Conservation (phyloP, 2,329 filamentous ascomycete species). For the Mycogone perniciosa region DNA sequence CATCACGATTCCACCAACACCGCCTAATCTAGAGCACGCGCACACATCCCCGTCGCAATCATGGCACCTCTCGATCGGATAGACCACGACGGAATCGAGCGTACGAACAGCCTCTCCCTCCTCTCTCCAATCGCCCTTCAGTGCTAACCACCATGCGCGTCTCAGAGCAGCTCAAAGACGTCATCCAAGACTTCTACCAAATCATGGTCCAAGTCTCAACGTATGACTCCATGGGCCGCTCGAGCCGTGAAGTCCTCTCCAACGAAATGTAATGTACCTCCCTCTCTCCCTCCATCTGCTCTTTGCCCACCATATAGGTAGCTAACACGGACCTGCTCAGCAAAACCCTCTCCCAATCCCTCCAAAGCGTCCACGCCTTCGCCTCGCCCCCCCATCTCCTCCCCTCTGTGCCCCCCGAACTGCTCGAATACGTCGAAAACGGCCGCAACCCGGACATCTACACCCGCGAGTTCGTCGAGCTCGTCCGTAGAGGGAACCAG, state of each 20-base stretch:
- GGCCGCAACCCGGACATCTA: slow-evolving; percentile 70
- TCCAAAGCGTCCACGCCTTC: slow-evolving; percentile 34
- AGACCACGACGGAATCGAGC: slow-evolving; percentile 35
- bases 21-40: neutral
- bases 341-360: slow-evolving; percentile 34
- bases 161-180: slow-evolving; percentile 52
- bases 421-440: slow-evolving; percentile 63
- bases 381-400: slow-evolving; percentile 37
- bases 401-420: slow-evolving; percentile 53
- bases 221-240: slow-evolving; percentile 49
- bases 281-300: neutral
- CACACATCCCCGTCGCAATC: slow-evolving; percentile 3
- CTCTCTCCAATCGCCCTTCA: neutral
- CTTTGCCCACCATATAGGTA: neutral
- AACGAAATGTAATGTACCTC: slow-evolving; percentile 39
- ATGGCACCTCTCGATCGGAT: slow-evolving; percentile 39
- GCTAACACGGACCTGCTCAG: slow-evolving; percentile 19
- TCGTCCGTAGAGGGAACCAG: slow-evolving; percentile 60
- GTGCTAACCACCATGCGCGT: slow-evolving; percentile 13
- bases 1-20: neutral
- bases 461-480: slow-evolving; percentile 67
- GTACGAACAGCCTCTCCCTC: slow-evolving; percentile 18
- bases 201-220: slow-evolving; percentile 56
- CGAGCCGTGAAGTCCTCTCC: slow-evolving; percentile 51
- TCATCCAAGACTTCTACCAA: slow-evolving; percentile 58